Base-by-base conservation (phyloP, 2,329 filamentous ascomycete genomes). In the Paraphoma sp. region DNA sequence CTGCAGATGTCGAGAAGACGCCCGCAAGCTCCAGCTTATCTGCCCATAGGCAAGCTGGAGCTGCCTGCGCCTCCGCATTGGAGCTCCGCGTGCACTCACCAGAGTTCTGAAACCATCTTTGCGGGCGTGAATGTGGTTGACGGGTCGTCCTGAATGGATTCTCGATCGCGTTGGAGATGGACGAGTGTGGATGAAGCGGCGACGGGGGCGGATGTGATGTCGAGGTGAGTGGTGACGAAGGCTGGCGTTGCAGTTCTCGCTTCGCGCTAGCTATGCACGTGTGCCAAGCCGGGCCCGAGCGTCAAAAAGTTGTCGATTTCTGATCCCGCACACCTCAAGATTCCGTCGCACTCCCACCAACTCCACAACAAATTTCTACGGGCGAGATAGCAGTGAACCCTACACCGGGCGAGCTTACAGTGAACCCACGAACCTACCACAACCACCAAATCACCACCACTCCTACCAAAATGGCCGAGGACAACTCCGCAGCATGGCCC, bases 81-180 rank as follows among this genome's bases (percentile, higher is more conserved):
- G 67, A 74, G 70, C 69, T 70, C 63, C 65, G 62, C 58, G 56
- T 41, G 60, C 76, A 87, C 89, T 82, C 86, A 95, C 91, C 91
- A 95, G 79, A 89, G 86, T 84, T 93, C 90, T 74, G 89, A 83
- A 78, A 87, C 81, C 91, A 95, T 94, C 75, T 81, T 89, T 83
- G 71, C 68, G 65, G 71, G 61, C 57, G 46, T 67, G 38, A 65
- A 60, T 52, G 58, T 48, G 48, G 45, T 67, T 56, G 62, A 65
- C 51, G 47, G 55, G 45, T 51, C 55, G 60, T 67, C 62, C 60
- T 52, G 60, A 64, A 61, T 45, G 58, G 47, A 29, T 53, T 61
- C 42, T 55, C 60, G 66, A 69, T 70, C 59, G 65, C 59, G 53
- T 58, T 59, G 68, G 70, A 69, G 69, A 74, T 72, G 70, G 62